phyloP scores from a whole-genome alignment of 2,329 filamentous ascomycete species.

The Claviceps sp. region DNA sequence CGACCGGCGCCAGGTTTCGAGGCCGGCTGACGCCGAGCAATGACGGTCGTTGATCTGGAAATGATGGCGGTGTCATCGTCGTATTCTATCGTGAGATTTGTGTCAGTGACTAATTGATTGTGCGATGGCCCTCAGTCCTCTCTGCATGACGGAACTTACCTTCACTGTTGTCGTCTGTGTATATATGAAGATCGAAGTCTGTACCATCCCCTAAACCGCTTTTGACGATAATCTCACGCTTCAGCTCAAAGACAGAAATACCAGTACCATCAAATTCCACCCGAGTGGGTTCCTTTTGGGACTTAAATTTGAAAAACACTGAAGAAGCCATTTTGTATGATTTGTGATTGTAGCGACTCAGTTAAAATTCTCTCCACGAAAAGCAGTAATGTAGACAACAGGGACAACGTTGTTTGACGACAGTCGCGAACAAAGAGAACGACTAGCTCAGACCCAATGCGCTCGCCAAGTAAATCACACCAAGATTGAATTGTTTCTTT shows the following conservation, averaged over 20 bases:
- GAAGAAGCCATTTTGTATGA: constrained; percentile 71
- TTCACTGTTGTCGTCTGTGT: constrained; percentile 82
- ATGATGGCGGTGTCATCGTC: constrained; percentile 98
- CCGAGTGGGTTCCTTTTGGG: constrained; percentile 84
- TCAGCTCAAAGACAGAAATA: constrained; percentile 96
- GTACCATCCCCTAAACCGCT: constrained; percentile 89
- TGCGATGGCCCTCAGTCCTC: neutral
- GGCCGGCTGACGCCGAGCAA: constrained; percentile 76
- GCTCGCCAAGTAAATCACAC: constrained; percentile 2
- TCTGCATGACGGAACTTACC: constrained; percentile 39
- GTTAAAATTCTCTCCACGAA: constrained; percentile 13
- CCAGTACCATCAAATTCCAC: constrained; percentile 96
- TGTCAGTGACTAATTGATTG: constrained; percentile 14
- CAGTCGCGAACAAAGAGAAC: constrained; percentile 4
- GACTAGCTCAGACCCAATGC: neutral
- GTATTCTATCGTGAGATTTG: constrained; percentile 50
- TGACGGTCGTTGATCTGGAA: constrained; percentile 83
- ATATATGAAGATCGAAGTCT: constrained; percentile 92
- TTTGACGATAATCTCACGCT: constrained; percentile 94
- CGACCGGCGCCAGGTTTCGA: constrained; percentile 74
- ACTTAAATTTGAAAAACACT: constrained; percentile 99
- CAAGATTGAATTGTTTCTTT: constrained; percentile 6
- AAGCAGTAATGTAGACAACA: constrained; percentile 9
- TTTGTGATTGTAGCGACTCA: constrained; percentile 10
- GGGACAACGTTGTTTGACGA: constrained; percentile 5